These are phyloP conservation scores for Monosporascus sp. DNA, from an alignment of 2,329 filamentous ascomycete genomes.

Conservation along the genomic window DNA sequence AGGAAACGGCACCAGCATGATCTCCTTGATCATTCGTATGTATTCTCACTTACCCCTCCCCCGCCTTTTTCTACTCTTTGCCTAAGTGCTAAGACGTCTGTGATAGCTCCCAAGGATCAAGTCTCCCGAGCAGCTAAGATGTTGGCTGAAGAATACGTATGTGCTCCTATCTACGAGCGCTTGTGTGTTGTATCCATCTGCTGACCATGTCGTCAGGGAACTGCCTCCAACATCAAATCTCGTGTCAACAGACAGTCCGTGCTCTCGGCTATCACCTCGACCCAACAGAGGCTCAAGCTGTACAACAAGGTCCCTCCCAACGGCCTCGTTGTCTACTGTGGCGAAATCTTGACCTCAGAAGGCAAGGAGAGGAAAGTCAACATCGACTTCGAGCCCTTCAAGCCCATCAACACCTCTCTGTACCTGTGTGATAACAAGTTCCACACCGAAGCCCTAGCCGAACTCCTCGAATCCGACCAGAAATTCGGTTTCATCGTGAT, in stretches of 20 bases:
- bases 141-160: constrained; percentile 99
- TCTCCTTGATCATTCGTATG: constrained; percentile 96
- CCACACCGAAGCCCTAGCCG: constrained; percentile 93
- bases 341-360: constrained; percentile 98
- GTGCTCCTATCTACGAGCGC: constrained; percentile 27
- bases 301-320: constrained; percentile 99
- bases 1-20: constrained; percentile 99
- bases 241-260: constrained; percentile 98
- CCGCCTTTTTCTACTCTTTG: constrained; percentile 10
- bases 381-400: constrained; percentile 99
- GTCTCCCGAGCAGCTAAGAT: constrained; percentile 95
- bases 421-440: constrained; percentile 99
- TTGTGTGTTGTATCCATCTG: constrained; percentile 3
- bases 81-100: constrained; percentile 12
- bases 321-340: constrained; percentile 96
- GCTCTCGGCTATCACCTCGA: constrained; percentile 95
- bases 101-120: constrained; percentile 89
- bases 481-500: constrained; percentile 99
- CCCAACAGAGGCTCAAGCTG: constrained; percentile 96
- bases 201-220: constrained; percentile 58
- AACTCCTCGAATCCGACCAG: constrained; percentile 96
- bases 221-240: constrained; percentile 98
- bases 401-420: constrained; percentile 98
- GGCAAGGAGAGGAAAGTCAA: constrained; percentile 99
- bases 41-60: constrained; percentile 20